Evolutionary conservation across 805 yeast genomes (phyloP), one percentile per base, ranked within the genome.

Genomic region (Sugiyamaella floridensis): DNA sequence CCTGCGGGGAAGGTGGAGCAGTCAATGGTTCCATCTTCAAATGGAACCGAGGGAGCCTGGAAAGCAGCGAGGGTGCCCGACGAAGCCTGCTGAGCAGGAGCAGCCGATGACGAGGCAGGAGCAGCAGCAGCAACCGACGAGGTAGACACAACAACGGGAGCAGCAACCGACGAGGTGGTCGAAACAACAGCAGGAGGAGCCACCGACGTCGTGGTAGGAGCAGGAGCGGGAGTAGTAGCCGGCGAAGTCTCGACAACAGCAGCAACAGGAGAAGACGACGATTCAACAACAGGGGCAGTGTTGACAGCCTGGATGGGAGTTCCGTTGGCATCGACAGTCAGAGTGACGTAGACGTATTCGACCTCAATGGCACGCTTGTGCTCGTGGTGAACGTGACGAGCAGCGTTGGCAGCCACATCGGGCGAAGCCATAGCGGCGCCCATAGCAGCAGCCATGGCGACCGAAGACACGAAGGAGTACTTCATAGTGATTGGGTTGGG

Each of bases 1-100:
- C 93, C 95, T 48, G 80, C 66, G 67, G 92, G 95, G 79, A 89
- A 85, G 51, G 73, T 68, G 55, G 76, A 68, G 76, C 96, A 89
- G 55, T 76, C 69, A 63, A 81, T 65, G 42, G 71, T 75, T 67
- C 96, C 96, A 66, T 89, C 96, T 65, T 74, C 26, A 22, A 22
- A 22, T 3, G 71, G 71, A 93, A 92, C 48, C 20, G 64, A 58
- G 44, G 74, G 71, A 26, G 62, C 48, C 37, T 10, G n/a, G 37
- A 14, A 32, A 32, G 37, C 4, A 48, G 57, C 45, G 32, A 58
- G 43, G 42, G 58, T 45, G 28, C 75, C 60, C 34, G 73, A 54
- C 29, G 73, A 48, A 47, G 70, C 45, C 26, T 72, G 44, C 20
- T 69, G 47, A 19, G 69, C 16, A 19, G 70, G 37, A 40, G 74